phyloP scores from a whole-genome alignment of 495 filamentous ascomycete species.

The Daldinia childiae region DNA sequence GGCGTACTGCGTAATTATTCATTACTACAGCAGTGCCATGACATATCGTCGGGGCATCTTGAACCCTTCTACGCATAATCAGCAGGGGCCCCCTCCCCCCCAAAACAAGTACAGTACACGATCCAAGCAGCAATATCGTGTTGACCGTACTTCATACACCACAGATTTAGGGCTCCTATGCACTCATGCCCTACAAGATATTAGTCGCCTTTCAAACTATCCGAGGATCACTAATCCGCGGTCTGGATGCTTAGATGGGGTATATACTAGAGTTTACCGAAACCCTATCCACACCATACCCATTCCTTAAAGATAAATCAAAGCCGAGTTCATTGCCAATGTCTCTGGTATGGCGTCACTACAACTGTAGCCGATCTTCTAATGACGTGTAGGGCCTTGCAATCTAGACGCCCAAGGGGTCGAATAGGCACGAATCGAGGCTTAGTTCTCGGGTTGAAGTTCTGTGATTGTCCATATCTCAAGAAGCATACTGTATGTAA shows the following conservation, averaged over 20 bases:
- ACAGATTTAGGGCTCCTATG: background rate
- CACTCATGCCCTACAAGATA: background rate
- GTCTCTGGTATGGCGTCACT: slow-evolving; percentile 22
- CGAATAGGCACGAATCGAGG: slow-evolving; percentile 3
- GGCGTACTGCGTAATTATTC: background rate
- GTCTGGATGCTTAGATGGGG: background rate
- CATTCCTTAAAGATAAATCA: background rate
- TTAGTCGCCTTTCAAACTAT: background rate
- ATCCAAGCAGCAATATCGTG: background rate
- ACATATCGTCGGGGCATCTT: background rate
- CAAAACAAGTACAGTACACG: slow-evolving; percentile 4
- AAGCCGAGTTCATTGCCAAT: slow-evolving; percentile 1
- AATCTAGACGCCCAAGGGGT: background rate
- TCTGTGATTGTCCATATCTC: slow-evolving; percentile 1
- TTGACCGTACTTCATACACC: background rate
- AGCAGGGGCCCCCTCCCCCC: background rate
- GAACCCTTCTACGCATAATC: background rate
- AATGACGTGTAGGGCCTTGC: slow-evolving; percentile 29
- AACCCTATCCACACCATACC: background rate
- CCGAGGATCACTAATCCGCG: background rate
- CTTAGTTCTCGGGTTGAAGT: slow-evolving; percentile 12
- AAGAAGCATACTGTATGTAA: slow-evolving; percentile 15
- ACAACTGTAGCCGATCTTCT: background rate
- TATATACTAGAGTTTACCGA: background rate
- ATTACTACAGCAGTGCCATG: background rate